phyloP scores from a whole-genome alignment of 208 protist species.

The Strigomonas culicis region DNA sequence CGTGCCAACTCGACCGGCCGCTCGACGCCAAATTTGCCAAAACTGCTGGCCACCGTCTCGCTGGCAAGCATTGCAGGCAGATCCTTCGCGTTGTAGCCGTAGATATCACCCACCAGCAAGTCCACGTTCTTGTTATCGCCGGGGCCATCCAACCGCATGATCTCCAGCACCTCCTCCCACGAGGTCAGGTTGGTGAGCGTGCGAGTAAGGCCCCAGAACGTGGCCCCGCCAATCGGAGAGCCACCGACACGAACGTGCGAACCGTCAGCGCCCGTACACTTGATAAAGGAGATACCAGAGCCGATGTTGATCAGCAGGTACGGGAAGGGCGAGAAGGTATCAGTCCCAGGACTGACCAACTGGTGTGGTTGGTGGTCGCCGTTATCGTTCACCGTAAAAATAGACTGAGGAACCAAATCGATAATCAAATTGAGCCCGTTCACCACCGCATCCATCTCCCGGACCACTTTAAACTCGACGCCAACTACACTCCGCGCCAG shows the following conservation, averaged over 20 bases:
- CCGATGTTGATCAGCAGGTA: slow-evolving; percentile 98
- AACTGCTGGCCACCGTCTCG: slow-evolving; percentile 86
- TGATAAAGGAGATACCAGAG: slow-evolving; percentile 96
- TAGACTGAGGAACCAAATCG: slow-evolving; percentile 51
- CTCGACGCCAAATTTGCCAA: slow-evolving; percentile 86
- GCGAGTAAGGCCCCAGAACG: slow-evolving; percentile 95
- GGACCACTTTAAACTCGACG: slow-evolving; percentile 74
- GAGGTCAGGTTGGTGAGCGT: slow-evolving; percentile 91
- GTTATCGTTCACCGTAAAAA: slow-evolving; percentile 83
- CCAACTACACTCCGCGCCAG: slow-evolving; percentile 44
- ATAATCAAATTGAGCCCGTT: slow-evolving; percentile 86
- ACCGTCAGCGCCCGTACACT: slow-evolving; percentile 78
- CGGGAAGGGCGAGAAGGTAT: slow-evolving; percentile 76
- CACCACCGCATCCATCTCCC: slow-evolving; percentile 89
- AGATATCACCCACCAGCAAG: slow-evolving; percentile 97
- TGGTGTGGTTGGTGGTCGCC: slow-evolving; percentile 63
- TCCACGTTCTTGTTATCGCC: slow-evolving; percentile 95
- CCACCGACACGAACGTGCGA: slow-evolving; percentile 93
- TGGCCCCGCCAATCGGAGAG: slow-evolving; percentile 95
- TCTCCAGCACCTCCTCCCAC: slow-evolving; percentile 95
- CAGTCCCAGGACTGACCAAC: slow-evolving; percentile 36
- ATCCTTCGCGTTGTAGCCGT: slow-evolving; percentile 93
- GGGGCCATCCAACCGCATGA: slow-evolving; percentile 89
- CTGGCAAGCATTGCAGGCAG: slow-evolving; percentile 82
- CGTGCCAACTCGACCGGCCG: slow-evolving; percentile 27